Evolutionary conservation across 306 rosid species (phyloP).

Genomic region (Fragaria vesca): DNA sequence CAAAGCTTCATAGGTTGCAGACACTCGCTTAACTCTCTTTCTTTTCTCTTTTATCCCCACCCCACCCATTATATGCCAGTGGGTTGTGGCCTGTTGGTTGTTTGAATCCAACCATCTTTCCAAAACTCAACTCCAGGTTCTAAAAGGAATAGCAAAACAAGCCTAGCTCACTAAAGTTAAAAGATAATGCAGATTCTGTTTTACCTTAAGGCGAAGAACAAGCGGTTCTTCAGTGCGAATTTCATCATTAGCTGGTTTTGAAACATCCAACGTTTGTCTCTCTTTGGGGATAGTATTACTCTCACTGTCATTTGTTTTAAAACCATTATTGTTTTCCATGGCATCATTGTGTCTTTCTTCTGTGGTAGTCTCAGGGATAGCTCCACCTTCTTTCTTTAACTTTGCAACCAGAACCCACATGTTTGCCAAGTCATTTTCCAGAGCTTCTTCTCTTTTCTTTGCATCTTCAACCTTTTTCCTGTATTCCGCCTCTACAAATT

Average conservation of each 20-base stretch:
- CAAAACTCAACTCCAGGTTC: background rate
- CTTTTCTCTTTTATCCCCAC: background rate
- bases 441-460: slow-evolving; percentile 89
- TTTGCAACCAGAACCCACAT: slow-evolving; percentile 99
- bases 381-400: slow-evolving; percentile 86
- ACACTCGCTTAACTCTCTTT: background rate
- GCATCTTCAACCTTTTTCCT: slow-evolving; percentile 83
- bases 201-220: slow-evolving; percentile 93
- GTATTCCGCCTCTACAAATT: slow-evolving; percentile 72
- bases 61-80: background rate
- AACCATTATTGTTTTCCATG: slow-evolving; percentile 38
- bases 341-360: slow-evolving; percentile 51
- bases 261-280: slow-evolving; percentile 42
- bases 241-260: slow-evolving; percentile 58
- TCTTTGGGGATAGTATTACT: slow-evolving; percentile 38
- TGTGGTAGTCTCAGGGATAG: slow-evolving; percentile 52
- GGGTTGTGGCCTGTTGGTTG: background rate
- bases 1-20: background rate
- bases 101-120: background rate
- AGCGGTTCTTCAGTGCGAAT: slow-evolving; percentile 68
- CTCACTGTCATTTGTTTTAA: slow-evolving; percentile 39
- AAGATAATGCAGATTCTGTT: background rate
- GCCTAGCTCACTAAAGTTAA: background rate
- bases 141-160: background rate
- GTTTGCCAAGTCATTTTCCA: slow-evolving; percentile 97